These are phyloP conservation scores for Cutaneotrichosporon daszewskae DNA, from an alignment of 1,284 basidiomycete genomes.

Conservation along the genomic window DNA sequence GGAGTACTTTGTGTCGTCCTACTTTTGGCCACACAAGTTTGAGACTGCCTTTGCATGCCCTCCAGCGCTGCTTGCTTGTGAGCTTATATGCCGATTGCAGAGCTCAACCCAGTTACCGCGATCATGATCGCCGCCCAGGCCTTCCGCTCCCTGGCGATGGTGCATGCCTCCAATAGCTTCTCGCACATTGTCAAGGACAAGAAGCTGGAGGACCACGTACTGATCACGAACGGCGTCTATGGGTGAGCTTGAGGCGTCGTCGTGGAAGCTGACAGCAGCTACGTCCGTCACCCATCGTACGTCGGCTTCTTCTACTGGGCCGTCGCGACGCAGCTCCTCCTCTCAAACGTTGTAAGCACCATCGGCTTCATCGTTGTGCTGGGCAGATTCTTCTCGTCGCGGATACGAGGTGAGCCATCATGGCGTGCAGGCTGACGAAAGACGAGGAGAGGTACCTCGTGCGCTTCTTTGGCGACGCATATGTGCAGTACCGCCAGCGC, in stretches of 20 bases:
- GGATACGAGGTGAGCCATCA: constrained; percentile 64
- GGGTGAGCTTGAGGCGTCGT: constrained; percentile 53
- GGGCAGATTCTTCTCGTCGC: constrained; percentile 77
- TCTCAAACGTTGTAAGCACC: constrained; percentile 73
- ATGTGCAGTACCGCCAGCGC: constrained; percentile 60
- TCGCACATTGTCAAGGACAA: constrained; percentile 70
- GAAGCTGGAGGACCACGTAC: constrained; percentile 66
- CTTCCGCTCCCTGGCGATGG: constrained; percentile 85
- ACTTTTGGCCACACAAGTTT: constrained; percentile 52
- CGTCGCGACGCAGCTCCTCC: constrained; percentile 83
- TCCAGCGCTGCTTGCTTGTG: constrained; percentile 46
- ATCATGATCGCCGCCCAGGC: constrained; percentile 67
- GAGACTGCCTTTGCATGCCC: constrained; percentile 10
- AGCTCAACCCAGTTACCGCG: constrained; percentile 18
- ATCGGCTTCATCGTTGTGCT: constrained; percentile 54
- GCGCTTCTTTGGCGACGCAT: constrained; percentile 75
- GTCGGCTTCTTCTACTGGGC: constrained; percentile 99
- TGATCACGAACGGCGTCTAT: constrained; percentile 83
- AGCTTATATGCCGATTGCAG: not conserved
- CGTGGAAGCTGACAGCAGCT: constrained; percentile 47
- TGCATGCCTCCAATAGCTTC: constrained; percentile 88
- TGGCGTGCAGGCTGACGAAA: constrained; percentile 30
- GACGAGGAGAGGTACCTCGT: constrained; percentile 69
- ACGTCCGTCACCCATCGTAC: constrained; percentile 92
- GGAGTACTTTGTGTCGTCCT: constrained; percentile 72